phyloP scores from a whole-genome alignment of 1,284 basidiomycete species.

The Cutaneotrichosporon sp. region DNA sequence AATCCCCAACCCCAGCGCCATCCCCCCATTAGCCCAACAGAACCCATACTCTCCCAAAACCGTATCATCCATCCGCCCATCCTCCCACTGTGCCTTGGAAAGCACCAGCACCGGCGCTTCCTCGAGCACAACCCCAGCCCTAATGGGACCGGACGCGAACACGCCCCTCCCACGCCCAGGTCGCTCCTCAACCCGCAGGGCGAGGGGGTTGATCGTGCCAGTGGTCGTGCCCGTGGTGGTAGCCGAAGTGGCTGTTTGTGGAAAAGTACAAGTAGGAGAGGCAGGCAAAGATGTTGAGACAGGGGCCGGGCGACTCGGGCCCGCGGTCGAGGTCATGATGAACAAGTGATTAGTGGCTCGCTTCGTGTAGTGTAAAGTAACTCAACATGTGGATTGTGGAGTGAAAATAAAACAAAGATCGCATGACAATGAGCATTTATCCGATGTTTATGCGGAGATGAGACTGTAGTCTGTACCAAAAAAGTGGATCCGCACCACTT shows the following conservation, averaged over 20 bases:
- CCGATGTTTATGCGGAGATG: background rate
- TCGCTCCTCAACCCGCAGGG: conserved; percentile 38
- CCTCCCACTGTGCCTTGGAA: conserved; percentile 66
- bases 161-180: conserved; percentile 47
- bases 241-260: background rate
- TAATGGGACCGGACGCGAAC: conserved; percentile 60
- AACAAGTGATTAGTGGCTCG: background rate
- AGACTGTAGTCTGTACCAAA: background rate
- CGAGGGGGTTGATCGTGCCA: conserved; percentile 47
- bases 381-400: background rate
- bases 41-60: conserved; percentile 82
- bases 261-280: background rate
- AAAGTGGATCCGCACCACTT: too few species aligned
- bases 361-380: too few species aligned
- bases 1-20: conserved; percentile 83
- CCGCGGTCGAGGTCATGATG: background rate
- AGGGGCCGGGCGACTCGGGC: too few species aligned
- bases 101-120: conserved; percentile 83
- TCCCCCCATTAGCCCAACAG: conserved; percentile 71
- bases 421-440: background rate
- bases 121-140: conserved; percentile 69
- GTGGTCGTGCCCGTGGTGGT: background rate
- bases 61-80: conserved; percentile 62
- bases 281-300: too few species aligned
- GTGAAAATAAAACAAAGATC: background rate